Evolutionary conservation across 2,329 filamentous ascomycete species (phyloP), one percentile per base, ranked within the genome.

Genomic region (Pestalotiopsis sp.): DNA sequence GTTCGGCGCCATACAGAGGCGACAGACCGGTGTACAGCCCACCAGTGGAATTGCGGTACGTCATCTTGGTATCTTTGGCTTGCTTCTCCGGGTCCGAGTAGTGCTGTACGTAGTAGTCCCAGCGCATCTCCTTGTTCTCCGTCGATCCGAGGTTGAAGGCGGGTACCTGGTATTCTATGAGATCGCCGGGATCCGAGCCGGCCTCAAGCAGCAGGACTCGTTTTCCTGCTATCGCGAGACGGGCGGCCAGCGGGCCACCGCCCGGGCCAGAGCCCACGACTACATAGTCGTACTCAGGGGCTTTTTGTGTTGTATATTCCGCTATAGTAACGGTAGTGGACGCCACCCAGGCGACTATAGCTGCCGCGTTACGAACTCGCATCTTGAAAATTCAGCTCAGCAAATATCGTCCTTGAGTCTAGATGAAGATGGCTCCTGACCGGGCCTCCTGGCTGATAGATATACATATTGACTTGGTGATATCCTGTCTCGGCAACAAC

Each of bases 61-160:
- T 80, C 72, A 80, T 77, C 78, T 91, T 88, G 72, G 79, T 85
- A 73, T 90, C 87, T 57, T 82, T 79, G 38, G 82, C 79, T 71
- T 87, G 84, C 13, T 83, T 82, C 3, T 70, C 75, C n/a, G 83
- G 76, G 70, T 90, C 83, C 9, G 81, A 77, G 73, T 89, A 90
- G 77, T 91, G 89, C 66, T 85, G 84, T 68, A 91, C 87, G 70
- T 84, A 91, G 77, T 87, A 90, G 78, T 89, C 84, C 88, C 89
- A 91, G 60, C 80, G 31, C 36, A 73, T 66, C 12, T 70, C 45
- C 38, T 69, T 68, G 58, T 74, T 73, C 63, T 76, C 74, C n/a
- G 73, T 73, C 2, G 72, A 68, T 17, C 63, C 66, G 12, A 72
- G 71, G 27, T 74, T 64, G 69, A 74, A 72, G 2, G 73, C 74